Percentiles rank a stretch among this genome's conserved stretches.
These are phyloP conservation scores for Solanum megistacrolobum DNA, from an alignment of 257 asterid genomes.

Conservation along the genomic window DNA sequence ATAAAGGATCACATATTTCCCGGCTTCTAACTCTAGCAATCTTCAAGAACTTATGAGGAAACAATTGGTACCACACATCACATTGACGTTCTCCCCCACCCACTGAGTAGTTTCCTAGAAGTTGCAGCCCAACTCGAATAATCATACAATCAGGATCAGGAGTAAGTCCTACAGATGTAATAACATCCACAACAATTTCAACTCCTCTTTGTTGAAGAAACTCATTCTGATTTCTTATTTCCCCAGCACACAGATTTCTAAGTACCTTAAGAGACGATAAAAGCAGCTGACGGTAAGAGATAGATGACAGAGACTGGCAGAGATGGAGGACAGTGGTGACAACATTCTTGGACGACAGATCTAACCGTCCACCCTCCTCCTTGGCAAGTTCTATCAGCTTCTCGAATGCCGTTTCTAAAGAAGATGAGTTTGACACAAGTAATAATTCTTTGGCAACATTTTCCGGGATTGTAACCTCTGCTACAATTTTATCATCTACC, in stretches of 20 bases:
- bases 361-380: constrained; percentile 42
- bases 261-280: constrained; percentile 49
- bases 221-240: constrained; percentile 46
- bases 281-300: constrained; percentile 28
- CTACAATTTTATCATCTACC: constrained; percentile 12
- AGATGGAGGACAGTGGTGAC: constrained; percentile 33
- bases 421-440: constrained; percentile 26
- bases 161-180: constrained; percentile 20
- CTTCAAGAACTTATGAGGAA: constrained; percentile 39
- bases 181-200: constrained; percentile 24
- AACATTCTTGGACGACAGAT: constrained; percentile 40
- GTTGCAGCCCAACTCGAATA: constrained; percentile 53
- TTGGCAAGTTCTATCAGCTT: constrained; percentile 50
- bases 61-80: constrained; percentile 55
- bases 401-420: constrained; percentile 36
- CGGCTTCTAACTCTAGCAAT: constrained; percentile 42
- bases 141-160: constrained; percentile 28
- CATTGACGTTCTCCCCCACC: constrained; percentile 49
- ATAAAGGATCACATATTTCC: constrained; percentile 67
- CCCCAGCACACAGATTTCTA: constrained; percentile 88
- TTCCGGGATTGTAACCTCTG: constrained; percentile 15
- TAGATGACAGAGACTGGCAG: constrained; percentile 29
- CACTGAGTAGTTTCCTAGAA: constrained; percentile 67
- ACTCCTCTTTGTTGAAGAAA: constrained; percentile 61
- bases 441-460: constrained; percentile 26